Base-by-base conservation (phyloP, 352 stramenopile genomes). In the Pythium utonaiense region DNA sequence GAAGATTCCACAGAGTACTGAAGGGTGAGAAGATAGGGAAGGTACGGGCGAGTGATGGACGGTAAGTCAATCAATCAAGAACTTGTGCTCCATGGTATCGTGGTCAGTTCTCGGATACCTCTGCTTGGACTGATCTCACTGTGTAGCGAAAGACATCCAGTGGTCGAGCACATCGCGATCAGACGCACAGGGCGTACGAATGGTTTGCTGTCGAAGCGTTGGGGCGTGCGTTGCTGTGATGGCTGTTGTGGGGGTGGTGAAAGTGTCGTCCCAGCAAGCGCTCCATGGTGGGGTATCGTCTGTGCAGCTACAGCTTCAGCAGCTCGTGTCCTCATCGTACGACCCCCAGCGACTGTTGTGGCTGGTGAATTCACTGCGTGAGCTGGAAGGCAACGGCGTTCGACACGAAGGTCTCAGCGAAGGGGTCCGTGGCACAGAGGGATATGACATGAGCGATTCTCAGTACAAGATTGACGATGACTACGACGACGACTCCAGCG, bases 1-100 rank as follows among this genome's bases (percentile, higher is more conserved):
- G 64, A 70, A 45, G 57, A 63, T 12, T 21, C 57, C 7, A 34
- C 44, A 7, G 52, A 57, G 28, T 70, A 70, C 22, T 70, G 49
- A 63, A 9, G 36, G 28, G n/a, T 41, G 19, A 52, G 6, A 55
- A 25, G 52, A 55, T 45, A 48, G 19, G 27, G 52, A 57, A 40
- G 28, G n/a, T n/a, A n/a, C n/a, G n/a, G n/a, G 5, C 28, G 28
- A 5, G 28, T 33, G 27, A 33, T 27, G 45, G 45, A 40, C 28
- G 19, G 28, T 62, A 22, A 17, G 24, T 50, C 21, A 34, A 58
- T 49, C 52, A 48, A 48, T 58, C 52, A 57, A 42, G 12, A n/a
- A 17, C 30, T 31, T 21, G 31, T 28, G 1, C 8, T 19, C 30
- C 12, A 41, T 54, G 25, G 14, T 10, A 28, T 42, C 19, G 8